Conservation (phyloP, 441 rosid species). For the Bruguiera hainesii region DNA sequence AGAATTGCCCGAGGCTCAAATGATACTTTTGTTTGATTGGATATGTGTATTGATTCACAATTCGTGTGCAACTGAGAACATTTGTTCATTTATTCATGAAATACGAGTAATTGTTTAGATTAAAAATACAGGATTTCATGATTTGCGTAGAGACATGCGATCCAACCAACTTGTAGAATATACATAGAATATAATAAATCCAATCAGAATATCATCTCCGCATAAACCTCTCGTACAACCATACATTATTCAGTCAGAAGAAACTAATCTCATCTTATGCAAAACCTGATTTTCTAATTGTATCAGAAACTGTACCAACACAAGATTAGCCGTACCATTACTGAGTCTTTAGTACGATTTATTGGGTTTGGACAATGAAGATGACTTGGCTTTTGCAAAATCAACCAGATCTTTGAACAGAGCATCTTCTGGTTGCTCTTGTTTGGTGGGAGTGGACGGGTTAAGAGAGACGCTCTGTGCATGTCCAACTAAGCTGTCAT, state of each 20-base stretch:
- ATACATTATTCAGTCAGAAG: conserved; percentile 26
- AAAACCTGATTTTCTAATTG: conserved; percentile 28
- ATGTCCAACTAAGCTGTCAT: conserved; percentile 60
- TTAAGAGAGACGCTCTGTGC: conserved; percentile 63
- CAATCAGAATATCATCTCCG: conserved; percentile 21
- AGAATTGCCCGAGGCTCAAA: conserved; percentile 9
- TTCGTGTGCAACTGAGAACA: conserved; percentile 42
- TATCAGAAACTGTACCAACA: conserved; percentile 19
- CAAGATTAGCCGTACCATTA: background rate
- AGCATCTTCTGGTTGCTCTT: conserved; percentile 82
- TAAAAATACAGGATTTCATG: background rate
- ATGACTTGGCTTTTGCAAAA: conserved; percentile 86
- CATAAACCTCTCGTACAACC: conserved; percentile 19
- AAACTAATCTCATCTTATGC: conserved; percentile 26
- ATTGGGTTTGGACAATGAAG: conserved; percentile 59
- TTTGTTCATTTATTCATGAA: conserved; percentile 32
- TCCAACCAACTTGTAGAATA: conserved; percentile 10
- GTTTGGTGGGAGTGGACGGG: conserved; percentile 49
- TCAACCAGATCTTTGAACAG: conserved; percentile 93
- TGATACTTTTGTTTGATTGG: conserved; percentile 23
- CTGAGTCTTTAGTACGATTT: conserved; percentile 46
- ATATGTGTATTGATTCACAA: conserved; percentile 23
- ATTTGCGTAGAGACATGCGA: background rate
- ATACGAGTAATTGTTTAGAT: background rate
- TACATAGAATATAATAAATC: conserved; percentile 15